Evolutionary conservation across 1,139 yeast species (phyloP).

Genomic region (Kodamaea fungicola): DNA sequence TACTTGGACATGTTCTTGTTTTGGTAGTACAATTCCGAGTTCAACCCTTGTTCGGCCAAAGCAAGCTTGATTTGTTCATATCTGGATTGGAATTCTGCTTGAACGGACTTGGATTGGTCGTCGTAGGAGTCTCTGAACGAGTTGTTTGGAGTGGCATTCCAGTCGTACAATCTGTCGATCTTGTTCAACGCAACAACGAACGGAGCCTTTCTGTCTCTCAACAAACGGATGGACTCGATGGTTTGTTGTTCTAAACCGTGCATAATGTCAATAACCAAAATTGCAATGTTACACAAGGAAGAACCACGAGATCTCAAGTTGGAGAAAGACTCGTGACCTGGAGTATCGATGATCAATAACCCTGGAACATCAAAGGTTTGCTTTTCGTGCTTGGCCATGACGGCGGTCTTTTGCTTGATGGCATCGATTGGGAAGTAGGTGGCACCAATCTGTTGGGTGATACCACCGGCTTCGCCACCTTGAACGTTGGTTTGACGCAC

Average conservation of each 20-base stretch:
- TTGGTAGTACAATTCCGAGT: slow-evolving; percentile 93
- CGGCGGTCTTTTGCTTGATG: slow-evolving; percentile 84
- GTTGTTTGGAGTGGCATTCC: slow-evolving; percentile 88
- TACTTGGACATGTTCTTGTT: slow-evolving; percentile 90
- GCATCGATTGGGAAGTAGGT: slow-evolving; percentile 98
- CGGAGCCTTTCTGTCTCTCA: slow-evolving; percentile 97
- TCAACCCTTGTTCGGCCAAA: slow-evolving; percentile 96
- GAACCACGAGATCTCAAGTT: slow-evolving; percentile 99
- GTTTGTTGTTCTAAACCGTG: slow-evolving; percentile 99
- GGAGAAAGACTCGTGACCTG: slow-evolving; percentile 99
- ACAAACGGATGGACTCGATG: slow-evolving; percentile 82
- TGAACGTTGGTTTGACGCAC: slow-evolving; percentile 98
- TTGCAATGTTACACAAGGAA: slow-evolving; percentile 97
- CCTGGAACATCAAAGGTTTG: slow-evolving; percentile 95
- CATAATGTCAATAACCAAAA: slow-evolving; percentile 96
- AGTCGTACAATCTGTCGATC: slow-evolving; percentile 94
- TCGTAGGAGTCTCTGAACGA: slow-evolving; percentile 93
- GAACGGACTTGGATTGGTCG: slow-evolving; percentile 78
- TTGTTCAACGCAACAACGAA: slow-evolving; percentile 95
- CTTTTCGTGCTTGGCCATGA: slow-evolving; percentile 84
- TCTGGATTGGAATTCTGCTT: slow-evolving; percentile 88
- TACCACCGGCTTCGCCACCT: slow-evolving; percentile 99
- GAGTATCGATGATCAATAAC: slow-evolving; percentile 91
- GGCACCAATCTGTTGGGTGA: slow-evolving; percentile 99
- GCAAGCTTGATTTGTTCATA: slow-evolving; percentile 83